Conservation (phyloP, 2,329 filamentous ascomycete species). For the Botrytis hyacinthi region DNA sequence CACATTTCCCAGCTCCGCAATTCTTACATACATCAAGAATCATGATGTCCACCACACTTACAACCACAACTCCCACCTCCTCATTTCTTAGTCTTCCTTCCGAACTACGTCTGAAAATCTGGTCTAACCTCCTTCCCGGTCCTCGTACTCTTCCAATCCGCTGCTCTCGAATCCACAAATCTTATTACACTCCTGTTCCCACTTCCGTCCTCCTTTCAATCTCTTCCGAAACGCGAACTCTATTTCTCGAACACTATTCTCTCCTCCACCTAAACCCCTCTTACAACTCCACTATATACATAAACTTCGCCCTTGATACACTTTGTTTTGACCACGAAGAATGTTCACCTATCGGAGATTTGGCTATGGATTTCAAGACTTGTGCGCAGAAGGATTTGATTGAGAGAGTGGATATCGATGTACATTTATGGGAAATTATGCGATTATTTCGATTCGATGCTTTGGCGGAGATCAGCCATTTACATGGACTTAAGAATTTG, state of each 20-base stretch:
- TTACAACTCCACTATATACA: constrained; percentile 23
- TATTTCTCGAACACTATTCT: constrained; percentile 21
- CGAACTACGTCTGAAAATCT: constrained; percentile 23
- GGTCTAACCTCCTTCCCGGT: constrained; percentile 11
- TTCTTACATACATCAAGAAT: background rate
- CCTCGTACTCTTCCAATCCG: constrained; percentile 19
- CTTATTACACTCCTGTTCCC: constrained; percentile 15
- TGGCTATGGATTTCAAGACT: constrained; percentile 19
- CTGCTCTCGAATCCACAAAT: constrained; percentile 11
- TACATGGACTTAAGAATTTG: constrained; percentile 18
- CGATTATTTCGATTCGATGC: constrained; percentile 21
- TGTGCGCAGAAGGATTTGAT: constrained; percentile 17
- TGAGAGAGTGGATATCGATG: constrained; percentile 23
- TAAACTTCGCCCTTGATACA: constrained; percentile 24
- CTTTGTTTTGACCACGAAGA: constrained; percentile 25
- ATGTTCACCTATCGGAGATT: constrained; percentile 23
- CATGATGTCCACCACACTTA: constrained; percentile 5
- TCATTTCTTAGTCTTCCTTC: constrained; percentile 19
- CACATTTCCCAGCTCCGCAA: background rate
- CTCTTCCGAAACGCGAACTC: constrained; percentile 22
- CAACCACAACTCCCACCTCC: constrained; percentile 2
- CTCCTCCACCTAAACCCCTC: constrained; percentile 15
- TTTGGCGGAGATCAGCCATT: constrained; percentile 19
- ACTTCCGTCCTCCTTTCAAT: constrained; percentile 20
- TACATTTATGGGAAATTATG: constrained; percentile 23